These are phyloP conservation scores for Puya raimondii DNA, from an alignment of 176 grass and related monocot species.

Conservation along the genomic window DNA sequence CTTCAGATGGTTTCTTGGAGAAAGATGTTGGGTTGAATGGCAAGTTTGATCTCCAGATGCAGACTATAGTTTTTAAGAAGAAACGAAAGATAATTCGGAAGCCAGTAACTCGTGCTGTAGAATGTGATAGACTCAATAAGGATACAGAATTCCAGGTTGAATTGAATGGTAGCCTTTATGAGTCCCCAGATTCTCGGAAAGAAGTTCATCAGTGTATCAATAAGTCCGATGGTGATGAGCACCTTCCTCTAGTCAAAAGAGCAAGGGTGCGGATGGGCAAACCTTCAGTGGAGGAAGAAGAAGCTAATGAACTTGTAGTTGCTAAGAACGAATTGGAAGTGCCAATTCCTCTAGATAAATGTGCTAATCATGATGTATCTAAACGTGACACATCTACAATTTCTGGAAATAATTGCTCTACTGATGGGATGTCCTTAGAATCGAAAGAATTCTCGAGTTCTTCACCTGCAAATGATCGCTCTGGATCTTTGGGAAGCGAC, in stretches of 20 bases:
- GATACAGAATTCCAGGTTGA: slow-evolving; percentile 24
- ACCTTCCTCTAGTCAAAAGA: slow-evolving; percentile 96
- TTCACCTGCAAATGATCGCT: slow-evolving; percentile 26
- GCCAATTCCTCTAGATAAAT: slow-evolving; percentile 21
- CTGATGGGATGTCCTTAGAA: background rate
- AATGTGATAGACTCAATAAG: slow-evolving; percentile 15
- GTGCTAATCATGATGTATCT: slow-evolving; percentile 10
- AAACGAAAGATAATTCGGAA: slow-evolving; percentile 49
- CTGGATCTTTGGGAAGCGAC: slow-evolving; percentile 14
- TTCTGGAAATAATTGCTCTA: slow-evolving; percentile 25
- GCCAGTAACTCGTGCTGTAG: slow-evolving; percentile 25
- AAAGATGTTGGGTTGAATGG: slow-evolving; percentile 40
- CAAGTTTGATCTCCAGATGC: slow-evolving; percentile 35
- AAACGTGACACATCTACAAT: slow-evolving; percentile 1
- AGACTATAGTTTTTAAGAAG: slow-evolving; percentile 46
- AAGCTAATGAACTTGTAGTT: slow-evolving; percentile 27
- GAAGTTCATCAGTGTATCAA: slow-evolving; percentile 27
- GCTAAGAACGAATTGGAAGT: slow-evolving; percentile 23
- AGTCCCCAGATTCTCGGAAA: slow-evolving; percentile 47
- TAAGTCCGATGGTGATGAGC: slow-evolving; percentile 82
- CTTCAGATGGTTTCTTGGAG: slow-evolving; percentile 28
- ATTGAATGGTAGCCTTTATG: slow-evolving; percentile 22
- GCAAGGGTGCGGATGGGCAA: slow-evolving; percentile 89
- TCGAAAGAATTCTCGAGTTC: slow-evolving; percentile 24
- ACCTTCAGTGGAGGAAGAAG: slow-evolving; percentile 21